Base-by-base conservation (phyloP, 306 rosid species). In the Citrullus colocynthis region DNA sequence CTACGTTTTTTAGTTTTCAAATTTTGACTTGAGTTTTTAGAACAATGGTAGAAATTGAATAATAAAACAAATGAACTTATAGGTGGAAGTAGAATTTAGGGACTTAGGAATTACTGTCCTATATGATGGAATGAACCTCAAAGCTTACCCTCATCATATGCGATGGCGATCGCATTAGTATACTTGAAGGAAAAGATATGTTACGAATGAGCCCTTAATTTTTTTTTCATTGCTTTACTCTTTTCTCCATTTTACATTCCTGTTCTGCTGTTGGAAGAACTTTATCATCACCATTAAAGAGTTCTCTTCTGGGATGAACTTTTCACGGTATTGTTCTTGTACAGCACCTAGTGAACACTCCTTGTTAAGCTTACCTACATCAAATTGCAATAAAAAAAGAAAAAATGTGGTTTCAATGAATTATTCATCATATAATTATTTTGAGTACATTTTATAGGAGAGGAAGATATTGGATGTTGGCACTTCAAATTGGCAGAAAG, bases 401-500 rank as follows among this genome's bases (percentile, higher is more conserved):
- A 70, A 45, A 21, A 10, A 24, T 21, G 20, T 12, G 57, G 18
- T 21, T 44, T 6, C 7, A 71, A 71, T 39, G 49, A 66, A 37
- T 66, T 66, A 42, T 69, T 20, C 6, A 71, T 71, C 39, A 7
- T 28, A 45, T 44, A 48, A 54, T 32, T 75, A 42, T 39, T 76
- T 37, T 39, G 54, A 57, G 6, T 59, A 0, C 5, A 15, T 37
- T 41, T n/a, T 41, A 36, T 79, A 90, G 96, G 96, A 92, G 86
- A 87, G 82, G 21, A 92, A 82, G 83, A 79, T 95, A 76, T 82
- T 62, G 92, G 96, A 89, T n/a, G 77, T 30, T 5, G 97, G 96
- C 58, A 80, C 75, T 81, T 54, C 44, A 54, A 90, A 89, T 77
- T 95, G 98, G 98, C 93, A 85, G 58, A 92, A 83, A 82, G 92